Percentiles rank a stretch among this genome's conserved stretches.
Conservation (phyloP, 2,329 filamentous ascomycete species). For the Epichloe brachyelytri region DNA sequence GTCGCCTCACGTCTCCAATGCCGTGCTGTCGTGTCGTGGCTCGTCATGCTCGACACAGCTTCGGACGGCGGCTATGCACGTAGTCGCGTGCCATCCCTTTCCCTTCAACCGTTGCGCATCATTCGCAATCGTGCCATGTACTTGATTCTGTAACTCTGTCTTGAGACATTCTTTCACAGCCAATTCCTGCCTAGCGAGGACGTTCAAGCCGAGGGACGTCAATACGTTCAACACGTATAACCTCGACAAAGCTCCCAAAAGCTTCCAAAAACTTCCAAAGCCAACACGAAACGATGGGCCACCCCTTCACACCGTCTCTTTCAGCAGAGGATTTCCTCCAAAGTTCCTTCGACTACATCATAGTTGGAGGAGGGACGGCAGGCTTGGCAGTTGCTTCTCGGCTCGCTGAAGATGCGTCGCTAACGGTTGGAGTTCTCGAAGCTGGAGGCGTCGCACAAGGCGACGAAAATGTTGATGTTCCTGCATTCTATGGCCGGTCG, state of each 20-base stretch:
- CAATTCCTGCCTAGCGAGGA: not conserved
- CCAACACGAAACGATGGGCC: not conserved
- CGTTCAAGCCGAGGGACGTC: no score
- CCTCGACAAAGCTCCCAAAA: not conserved
- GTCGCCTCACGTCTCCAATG: not conserved
- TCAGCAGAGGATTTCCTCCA: constrained; percentile 13
- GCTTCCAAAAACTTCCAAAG: not conserved
- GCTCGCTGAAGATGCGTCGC: constrained; percentile 26
- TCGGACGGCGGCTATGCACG: no score
- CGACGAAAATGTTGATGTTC: constrained; percentile 24
- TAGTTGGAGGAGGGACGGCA: constrained; percentile 42
- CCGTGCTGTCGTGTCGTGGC: no score
- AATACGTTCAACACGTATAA: not conserved
- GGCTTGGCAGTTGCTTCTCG: constrained; percentile 37
- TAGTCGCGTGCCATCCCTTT: not conserved
- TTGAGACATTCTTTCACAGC: not conserved
- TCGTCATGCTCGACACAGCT: no score
- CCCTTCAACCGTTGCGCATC: not conserved
- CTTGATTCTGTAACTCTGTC: not conserved
- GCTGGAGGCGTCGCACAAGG: constrained; percentile 17
- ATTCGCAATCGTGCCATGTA: not conserved
- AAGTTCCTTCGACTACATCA: constrained; percentile 21
- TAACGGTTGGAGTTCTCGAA: constrained; percentile 19
- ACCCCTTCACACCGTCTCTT: not conserved
- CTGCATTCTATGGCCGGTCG: constrained; percentile 22